A percentile compares a stretch with the other conserved stretches of the same genome.
Evolutionary conservation across 768 basidiomycete species (phyloP).

Genomic region (Paxillus involutus): DNA sequence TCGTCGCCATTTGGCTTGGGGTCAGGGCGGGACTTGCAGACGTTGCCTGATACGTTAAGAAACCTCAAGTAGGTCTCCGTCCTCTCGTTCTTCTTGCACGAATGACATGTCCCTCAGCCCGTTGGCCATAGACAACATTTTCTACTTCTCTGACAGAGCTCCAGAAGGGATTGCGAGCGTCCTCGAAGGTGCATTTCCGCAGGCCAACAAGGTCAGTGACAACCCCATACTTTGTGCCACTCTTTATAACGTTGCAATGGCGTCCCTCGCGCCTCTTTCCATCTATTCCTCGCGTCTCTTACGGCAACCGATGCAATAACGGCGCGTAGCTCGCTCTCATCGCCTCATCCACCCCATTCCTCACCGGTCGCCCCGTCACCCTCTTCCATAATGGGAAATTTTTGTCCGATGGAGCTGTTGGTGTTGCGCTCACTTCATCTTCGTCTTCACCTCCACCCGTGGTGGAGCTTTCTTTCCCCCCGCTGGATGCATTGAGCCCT

Average conservation of each 20-base stretch:
- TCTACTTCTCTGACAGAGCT: slow-evolving; percentile 58
- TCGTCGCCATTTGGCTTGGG: slow-evolving; percentile 1
- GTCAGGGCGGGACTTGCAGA: not conserved
- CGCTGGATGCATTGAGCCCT: slow-evolving; percentile 42
- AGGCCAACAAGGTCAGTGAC: slow-evolving; percentile 48
- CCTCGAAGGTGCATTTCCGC: slow-evolving; percentile 39
- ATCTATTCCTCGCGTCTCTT: too few species aligned
- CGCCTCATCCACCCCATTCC: slow-evolving; percentile 75
- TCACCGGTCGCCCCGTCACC: slow-evolving; percentile 74
- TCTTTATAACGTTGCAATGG: not conserved
- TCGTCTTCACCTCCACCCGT: slow-evolving; percentile 7
- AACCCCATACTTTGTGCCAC: not conserved
- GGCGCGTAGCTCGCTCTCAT: slow-evolving; percentile 59
- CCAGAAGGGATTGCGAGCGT: slow-evolving; percentile 55
- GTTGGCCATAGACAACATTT: slow-evolving; percentile 25
- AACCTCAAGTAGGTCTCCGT: slow-evolving; percentile 24
- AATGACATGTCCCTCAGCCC: slow-evolving; percentile 14
- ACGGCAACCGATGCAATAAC: not conserved
- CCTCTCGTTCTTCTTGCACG: not conserved
- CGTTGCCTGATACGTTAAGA: slow-evolving; percentile 41
- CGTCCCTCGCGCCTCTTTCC: not conserved
- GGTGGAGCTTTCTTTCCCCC: slow-evolving; percentile 34
- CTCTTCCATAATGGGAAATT: slow-evolving; percentile 59
- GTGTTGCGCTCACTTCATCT: slow-evolving; percentile 46
- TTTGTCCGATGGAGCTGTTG: slow-evolving; percentile 66